A percentile compares a stretch with the other conserved stretches of the same genome.
Evolutionary conservation across 305 asterid species (phyloP).

Genomic region (Striga hermonthica): DNA sequence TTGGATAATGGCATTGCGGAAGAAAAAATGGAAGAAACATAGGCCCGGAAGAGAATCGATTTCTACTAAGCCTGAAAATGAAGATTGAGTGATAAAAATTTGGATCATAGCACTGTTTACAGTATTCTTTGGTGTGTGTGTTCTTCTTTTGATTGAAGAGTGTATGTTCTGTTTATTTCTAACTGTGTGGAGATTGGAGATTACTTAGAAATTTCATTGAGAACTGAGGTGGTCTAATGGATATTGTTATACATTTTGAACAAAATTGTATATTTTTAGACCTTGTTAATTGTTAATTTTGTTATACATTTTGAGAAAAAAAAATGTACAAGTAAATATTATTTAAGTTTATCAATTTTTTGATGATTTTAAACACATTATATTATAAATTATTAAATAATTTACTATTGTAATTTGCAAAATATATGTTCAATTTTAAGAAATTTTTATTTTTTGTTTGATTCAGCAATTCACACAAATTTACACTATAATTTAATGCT

Average conservation of each 20-base stretch:
- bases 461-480: too few species aligned
- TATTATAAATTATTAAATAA: too few species aligned
- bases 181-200: background rate
- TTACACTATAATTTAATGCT: background rate
- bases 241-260: too few species aligned
- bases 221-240: too few species aligned
- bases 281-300: too few species aligned
- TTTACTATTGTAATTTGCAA: too few species aligned
- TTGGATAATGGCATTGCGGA: constrained; percentile 59
- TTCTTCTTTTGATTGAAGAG: background rate
- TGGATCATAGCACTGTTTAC: background rate
- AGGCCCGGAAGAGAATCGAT: constrained; percentile 77
- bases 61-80: constrained; percentile 41
- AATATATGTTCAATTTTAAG: too few species aligned
- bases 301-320: too few species aligned
- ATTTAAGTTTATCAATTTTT: background rate
- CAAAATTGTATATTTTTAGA: too few species aligned
- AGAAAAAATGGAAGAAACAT: constrained; percentile 85
- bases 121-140: too few species aligned
- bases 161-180: background rate
- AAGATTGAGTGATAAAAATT: constrained; percentile 2
- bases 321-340: background rate
- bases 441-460: too few species aligned
- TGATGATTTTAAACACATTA: background rate
- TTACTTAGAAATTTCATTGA: background rate